phyloP scores from a whole-genome alignment of 2,329 filamentous ascomycete genomes.

The Diplodia seriata region DNA sequence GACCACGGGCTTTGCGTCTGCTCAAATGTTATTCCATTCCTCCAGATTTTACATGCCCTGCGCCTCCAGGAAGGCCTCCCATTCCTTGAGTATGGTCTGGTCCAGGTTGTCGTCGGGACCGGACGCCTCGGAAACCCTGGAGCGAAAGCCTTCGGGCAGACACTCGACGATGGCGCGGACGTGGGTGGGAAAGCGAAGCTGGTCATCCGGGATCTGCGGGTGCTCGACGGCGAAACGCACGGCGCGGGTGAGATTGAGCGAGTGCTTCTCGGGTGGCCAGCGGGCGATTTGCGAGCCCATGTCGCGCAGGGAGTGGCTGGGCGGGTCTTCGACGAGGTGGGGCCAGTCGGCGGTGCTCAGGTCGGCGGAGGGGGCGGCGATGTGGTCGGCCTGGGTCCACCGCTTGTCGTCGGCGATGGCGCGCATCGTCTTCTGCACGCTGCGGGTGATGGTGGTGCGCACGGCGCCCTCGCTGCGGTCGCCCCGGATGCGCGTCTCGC shows the following conservation, averaged over 20 bases:
- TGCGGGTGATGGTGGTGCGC: constrained; percentile 22
- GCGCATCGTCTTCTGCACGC: constrained; percentile 20
- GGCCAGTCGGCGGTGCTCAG: constrained; percentile 13
- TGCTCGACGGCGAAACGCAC: constrained; percentile 21
- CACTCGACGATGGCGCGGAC: neutral
- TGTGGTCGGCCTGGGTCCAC: neutral
- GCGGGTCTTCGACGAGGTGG: neutral
- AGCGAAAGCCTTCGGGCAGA: constrained; percentile 13
- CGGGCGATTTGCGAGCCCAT: neutral
- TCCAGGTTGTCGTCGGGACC: neutral
- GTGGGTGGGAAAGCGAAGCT: constrained; percentile 13
- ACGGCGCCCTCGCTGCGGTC: constrained; percentile 10
- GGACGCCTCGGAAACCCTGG: neutral
- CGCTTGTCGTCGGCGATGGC: neutral
- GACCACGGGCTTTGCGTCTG: neutral
- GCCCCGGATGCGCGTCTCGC: constrained; percentile 10
- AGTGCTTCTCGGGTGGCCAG: constrained; percentile 19
- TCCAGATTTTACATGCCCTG: neutral
- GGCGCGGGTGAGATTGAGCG: constrained; percentile 11
- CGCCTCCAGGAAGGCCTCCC: neutral
- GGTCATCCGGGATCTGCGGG: neutral
- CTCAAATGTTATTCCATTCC: neutral
- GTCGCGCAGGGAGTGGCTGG: constrained; percentile 3
- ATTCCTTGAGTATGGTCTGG: neutral
- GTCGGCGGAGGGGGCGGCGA: neutral